Percentiles rank a stretch among this genome's conserved stretches.
phyloP scores from a whole-genome alignment of 2,329 filamentous ascomycete genomes.

The Colletotrichum trifolii region DNA sequence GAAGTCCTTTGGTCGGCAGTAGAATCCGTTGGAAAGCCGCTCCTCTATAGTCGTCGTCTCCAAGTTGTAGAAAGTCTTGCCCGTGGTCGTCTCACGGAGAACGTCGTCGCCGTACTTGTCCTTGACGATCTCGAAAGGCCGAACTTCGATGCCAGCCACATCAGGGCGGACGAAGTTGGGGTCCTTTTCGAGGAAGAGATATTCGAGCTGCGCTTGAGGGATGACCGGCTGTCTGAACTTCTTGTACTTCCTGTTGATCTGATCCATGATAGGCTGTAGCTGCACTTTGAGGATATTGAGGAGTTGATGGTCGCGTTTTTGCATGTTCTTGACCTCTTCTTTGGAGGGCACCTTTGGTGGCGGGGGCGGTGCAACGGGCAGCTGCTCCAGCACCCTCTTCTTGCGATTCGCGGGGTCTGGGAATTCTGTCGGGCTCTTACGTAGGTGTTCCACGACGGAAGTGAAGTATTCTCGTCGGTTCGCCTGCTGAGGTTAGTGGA shows the following conservation, averaged over 20 bases:
- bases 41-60: slow-evolving; percentile 95
- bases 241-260: slow-evolving; percentile 90
- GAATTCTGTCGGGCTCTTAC: slow-evolving; percentile 84
- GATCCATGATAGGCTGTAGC: slow-evolving; percentile 96
- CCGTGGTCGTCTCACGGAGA: slow-evolving; percentile 77
- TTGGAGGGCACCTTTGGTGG: slow-evolving; percentile 76
- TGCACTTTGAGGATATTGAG: slow-evolving; percentile 89
- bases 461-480: slow-evolving; percentile 84
- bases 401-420: slow-evolving; percentile 89
- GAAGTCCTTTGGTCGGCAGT: slow-evolving; percentile 91
- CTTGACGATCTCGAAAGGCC: slow-evolving; percentile 82
- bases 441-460: slow-evolving; percentile 79
- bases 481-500: slow-evolving; percentile 52
- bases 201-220: slow-evolving; percentile 77
- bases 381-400: slow-evolving; percentile 81
- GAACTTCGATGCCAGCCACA: slow-evolving; percentile 63
- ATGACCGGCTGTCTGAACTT: slow-evolving; percentile 88
- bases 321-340: slow-evolving; percentile 82
- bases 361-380: slow-evolving; percentile 80
- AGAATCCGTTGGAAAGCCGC: slow-evolving; percentile 95
- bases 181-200: slow-evolving; percentile 86
- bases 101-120: slow-evolving; percentile 84
- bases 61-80: slow-evolving; percentile 94
- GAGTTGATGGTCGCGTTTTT: slow-evolving; percentile 83
- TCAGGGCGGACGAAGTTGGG: slow-evolving; percentile 74